These are phyloP conservation scores for Apophysomyces elegans DNA, from an alignment of 371 early-diverging fungal genomes.

Conservation along the genomic window DNA sequence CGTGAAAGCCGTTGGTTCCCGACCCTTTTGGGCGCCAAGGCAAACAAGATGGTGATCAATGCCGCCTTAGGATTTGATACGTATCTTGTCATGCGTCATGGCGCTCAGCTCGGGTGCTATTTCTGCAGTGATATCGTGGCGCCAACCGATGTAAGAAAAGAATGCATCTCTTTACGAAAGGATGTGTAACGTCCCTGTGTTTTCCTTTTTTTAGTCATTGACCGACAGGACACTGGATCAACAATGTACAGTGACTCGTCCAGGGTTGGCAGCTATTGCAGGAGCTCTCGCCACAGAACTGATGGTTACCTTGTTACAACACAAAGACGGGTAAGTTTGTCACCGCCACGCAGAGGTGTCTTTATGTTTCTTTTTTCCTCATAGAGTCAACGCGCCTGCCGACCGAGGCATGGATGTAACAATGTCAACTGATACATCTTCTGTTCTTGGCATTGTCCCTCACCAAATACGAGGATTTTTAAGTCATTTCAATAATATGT, in stretches of 20 bases:
- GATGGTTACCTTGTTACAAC: constrained; percentile 85
- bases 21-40: constrained; percentile 75
- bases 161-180: too few species aligned
- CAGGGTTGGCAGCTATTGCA: constrained; percentile 91
- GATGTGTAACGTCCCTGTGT: too few species aligned
- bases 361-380: constrained; percentile 14
- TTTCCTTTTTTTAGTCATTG: constrained; percentile 65
- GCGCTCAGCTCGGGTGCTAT: constrained; percentile 85
- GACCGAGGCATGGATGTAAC: constrained; percentile 23
- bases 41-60: constrained; percentile 82
- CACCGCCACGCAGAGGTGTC: neutral
- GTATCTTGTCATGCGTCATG: constrained; percentile 97
- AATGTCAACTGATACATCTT: constrained; percentile 14
- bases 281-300: constrained; percentile 89
- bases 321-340: constrained; percentile 69
- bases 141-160: constrained; percentile 78
- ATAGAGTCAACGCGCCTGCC: constrained; percentile 42
- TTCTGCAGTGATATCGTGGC: constrained; percentile 97
- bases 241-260: constrained; percentile 97
- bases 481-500: constrained; percentile 77
- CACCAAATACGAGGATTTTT: constrained; percentile 96
- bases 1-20: constrained; percentile 97
- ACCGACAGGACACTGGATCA: constrained; percentile 94
- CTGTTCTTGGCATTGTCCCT: constrained; percentile 75
- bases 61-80: constrained; percentile 96